These are phyloP conservation scores for Fraxinus paxiana DNA, from an alignment of 305 asterid genomes.

Conservation along the genomic window DNA sequence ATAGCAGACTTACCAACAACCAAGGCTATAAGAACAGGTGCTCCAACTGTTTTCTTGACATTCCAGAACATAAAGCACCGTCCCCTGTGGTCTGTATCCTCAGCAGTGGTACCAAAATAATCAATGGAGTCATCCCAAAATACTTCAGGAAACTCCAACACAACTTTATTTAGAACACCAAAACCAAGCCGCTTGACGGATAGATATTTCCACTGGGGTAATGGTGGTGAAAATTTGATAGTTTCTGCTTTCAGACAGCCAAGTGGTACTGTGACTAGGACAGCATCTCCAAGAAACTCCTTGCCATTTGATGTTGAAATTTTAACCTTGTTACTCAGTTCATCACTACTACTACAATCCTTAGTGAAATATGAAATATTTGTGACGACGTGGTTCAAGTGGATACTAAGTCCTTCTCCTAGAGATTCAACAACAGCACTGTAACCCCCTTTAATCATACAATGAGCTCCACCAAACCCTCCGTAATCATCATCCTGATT, in stretches of 20 bases:
- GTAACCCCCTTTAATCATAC: slow-evolving; percentile 98
- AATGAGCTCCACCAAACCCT: slow-evolving; percentile 99
- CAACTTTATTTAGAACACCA: slow-evolving; percentile 93
- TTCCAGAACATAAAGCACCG: slow-evolving; percentile 99
- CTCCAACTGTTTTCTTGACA: slow-evolving; percentile 93
- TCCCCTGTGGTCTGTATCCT: slow-evolving; percentile 75
- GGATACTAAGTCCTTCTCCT: slow-evolving; percentile 65
- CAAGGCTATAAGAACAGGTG: slow-evolving; percentile 95
- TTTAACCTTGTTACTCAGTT: slow-evolving; percentile 53
- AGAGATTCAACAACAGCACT: slow-evolving; percentile 84
- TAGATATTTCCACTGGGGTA: slow-evolving; percentile 77
- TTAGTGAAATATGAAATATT: slow-evolving; percentile 51
- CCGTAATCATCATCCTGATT: slow-evolving; percentile 95
- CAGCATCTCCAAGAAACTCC: slow-evolving; percentile 83
- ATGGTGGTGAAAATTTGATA: slow-evolving; percentile 78
- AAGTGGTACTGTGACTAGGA: slow-evolving; percentile 87
- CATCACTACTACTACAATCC: slow-evolving; percentile 34
- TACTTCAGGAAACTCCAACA: slow-evolving; percentile 84
- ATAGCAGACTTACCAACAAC: slow-evolving; percentile 96
- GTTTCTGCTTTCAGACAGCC: slow-evolving; percentile 91
- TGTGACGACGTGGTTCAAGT: slow-evolving; percentile 71
- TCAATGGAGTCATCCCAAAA: slow-evolving; percentile 95
- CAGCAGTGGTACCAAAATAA: slow-evolving; percentile 97
- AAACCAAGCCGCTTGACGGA: slow-evolving; percentile 86
- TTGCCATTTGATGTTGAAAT: slow-evolving; percentile 69